Base-by-base conservation (phyloP, 2,329 filamentous ascomycete genomes). In the Phialocephala sp. region DNA sequence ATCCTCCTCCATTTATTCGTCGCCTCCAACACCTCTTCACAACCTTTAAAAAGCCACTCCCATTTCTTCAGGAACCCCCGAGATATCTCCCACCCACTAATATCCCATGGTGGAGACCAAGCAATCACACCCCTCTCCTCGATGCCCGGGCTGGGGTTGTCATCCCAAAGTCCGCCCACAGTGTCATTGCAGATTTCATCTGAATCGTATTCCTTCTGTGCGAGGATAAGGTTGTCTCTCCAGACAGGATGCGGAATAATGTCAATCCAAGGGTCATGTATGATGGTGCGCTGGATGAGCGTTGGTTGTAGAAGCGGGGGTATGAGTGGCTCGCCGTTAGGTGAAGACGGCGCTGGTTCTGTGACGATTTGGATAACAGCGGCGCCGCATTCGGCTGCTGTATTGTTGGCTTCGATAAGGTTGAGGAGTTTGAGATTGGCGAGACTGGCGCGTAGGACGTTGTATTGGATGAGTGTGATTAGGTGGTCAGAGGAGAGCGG, bases 261-360 rank as follows among this genome's bases (percentile, higher is more conserved):
- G 65, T 79, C 78, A 14, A 79, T 59, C 76, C 78, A 80, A 1
- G 77, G 77, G 43, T 78, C 76, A 55, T 79, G 77, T 1, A 64
- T 45, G 1, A 72, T 69, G 0, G 67, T 58, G 52, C 68, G 65
- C 65, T 78, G 77, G 14, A 76, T 11, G 4, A 20, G 1, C 3
- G 66, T 68, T 32, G 66, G 66, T 15, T 32, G 63, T 11, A 67
- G 66, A 39, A 39, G 14, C 36, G 14, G 36, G 36, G 8, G 36
- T 39, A 39, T n/a, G n/a, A n/a, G n/a, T n/a, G n/a, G n/a, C n/a
- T n/a, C n/a, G n/a, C n/a, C n/a, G n/a, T n/a, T n/a, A n/a, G n/a
- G n/a, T n/a, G n/a, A n/a, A n/a, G n/a, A n/a, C n/a, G n/a, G n/a
- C n/a, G n/a, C n/a, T n/a, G n/a, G n/a, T n/a, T n/a, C n/a, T n/a